Base-by-base conservation (phyloP, 2,329 filamentous ascomycete species). In the Pseudocercospora pini-densiflorae region DNA sequence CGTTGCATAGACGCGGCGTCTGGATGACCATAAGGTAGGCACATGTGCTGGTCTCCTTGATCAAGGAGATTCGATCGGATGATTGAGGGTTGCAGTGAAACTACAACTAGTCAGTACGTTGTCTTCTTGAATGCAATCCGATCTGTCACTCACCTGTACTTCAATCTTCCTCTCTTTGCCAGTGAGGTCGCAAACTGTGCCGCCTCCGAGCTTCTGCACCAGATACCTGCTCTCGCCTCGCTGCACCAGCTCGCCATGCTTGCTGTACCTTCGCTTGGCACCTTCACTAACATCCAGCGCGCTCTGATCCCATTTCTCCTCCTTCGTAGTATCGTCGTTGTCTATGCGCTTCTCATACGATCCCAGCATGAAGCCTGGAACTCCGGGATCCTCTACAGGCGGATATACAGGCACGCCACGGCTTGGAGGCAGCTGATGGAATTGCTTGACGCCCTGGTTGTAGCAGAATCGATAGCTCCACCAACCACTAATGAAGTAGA, bases 401-500 rank as follows among this genome's bases (percentile, higher is more conserved):
- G 92, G 90, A 70, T 88, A 89, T 29, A 83, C 79, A 1, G 88
- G 86, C 10, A 91, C 87, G 2, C 89, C 89, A 66, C 89, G 88
- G 53, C 88, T 85, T 1, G 88, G 88, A 0, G 92, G 87, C 66
- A 94, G 81, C 53, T 93, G 92, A 78, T 97, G 94, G 79, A 96
- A 97, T 79, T 97, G 94, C 74, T 92, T 91, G 68, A 97, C 90
- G 69, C 94, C 89, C 68, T 90, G 86, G 76, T 92, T 92, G 81
- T 97, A 95, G 83, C 94, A 97, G 79, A 97, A 97, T 73, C 90
- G 91, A 80, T 97, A 97, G 76, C 91, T 95, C 94, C 94, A 97
- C 94, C 94, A 97, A 0, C 94, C 94, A 0, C 89, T 91, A 70
- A 93, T 81, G 77, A 88, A 92, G 81, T 94, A 97, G 69, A 97